Percentiles rank a stretch among this genome's conserved stretches.
Conservation (phyloP, 371 early-diverging fungal species). For the Mucor lusitanicus region DNA sequence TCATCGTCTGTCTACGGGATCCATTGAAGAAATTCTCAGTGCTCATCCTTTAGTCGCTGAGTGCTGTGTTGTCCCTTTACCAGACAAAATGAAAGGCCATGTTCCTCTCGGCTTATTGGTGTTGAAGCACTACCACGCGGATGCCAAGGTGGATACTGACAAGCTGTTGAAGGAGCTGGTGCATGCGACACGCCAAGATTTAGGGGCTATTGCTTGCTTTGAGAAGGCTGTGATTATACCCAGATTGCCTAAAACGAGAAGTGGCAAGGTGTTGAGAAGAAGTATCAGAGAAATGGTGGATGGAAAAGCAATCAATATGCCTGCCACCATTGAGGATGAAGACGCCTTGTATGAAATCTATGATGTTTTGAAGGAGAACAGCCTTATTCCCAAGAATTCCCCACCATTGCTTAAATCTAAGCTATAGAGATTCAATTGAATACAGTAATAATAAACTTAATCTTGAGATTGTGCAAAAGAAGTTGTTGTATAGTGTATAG, state of each 20-base stretch:
- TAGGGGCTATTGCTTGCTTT: conserved; percentile 83
- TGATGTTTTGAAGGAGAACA: conserved; percentile 20
- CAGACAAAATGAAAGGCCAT: conserved; percentile 70
- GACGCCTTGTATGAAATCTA: conserved; percentile 62
- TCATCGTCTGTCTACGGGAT: conserved; percentile 93
- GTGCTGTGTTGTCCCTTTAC: conserved; percentile 70
- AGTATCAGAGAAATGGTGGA: conserved; percentile 78
- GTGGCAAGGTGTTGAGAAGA: conserved; percentile 89
- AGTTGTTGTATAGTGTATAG: no score
- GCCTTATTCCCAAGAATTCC: conserved; percentile 12
- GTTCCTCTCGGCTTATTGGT: conserved; percentile 69
- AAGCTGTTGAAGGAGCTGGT: conserved; percentile 51
- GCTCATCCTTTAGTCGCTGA: conserved; percentile 77
- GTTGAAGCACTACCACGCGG: conserved; percentile 34
- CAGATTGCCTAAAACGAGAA: conserved; percentile 90
- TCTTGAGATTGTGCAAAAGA: neutral
- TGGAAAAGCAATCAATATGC: conserved; percentile 60
- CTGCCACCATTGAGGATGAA: conserved; percentile 85
- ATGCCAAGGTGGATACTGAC: conserved; percentile 11
- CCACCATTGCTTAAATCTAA: conserved; percentile 8
- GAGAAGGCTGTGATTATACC: conserved; percentile 66
- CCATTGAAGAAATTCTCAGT: conserved; percentile 83
- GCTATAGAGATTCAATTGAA: conserved; percentile 2
- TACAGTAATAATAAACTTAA: neutral
- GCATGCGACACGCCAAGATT: conserved; percentile 54